Base-by-base conservation (phyloP, 148 eudicot genomes). In the Diospyros lotus region DNA sequence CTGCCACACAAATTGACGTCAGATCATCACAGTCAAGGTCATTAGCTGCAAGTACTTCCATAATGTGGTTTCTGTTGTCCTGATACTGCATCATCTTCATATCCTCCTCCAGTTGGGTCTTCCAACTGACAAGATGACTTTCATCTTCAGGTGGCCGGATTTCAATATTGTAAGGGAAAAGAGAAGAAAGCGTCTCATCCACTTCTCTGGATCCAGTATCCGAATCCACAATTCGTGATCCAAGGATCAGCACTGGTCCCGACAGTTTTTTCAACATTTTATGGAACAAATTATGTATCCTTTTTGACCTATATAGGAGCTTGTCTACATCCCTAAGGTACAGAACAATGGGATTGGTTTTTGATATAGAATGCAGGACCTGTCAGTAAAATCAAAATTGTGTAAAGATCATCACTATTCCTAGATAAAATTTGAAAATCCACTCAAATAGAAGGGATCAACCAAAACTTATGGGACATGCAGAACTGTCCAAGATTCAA, bases 21-120 rank as follows among this genome's bases (percentile, higher is more conserved):
- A 94, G 87, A 86, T 94, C 97, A 61, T 91, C 94, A 78, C 94
- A 89, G 69, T 94, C 97, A 64, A 94, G 87, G 75, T 94, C 98
- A 81, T 94, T 94, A 58, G 90, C 89, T 6, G 90, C 89, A 80
- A 94, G 93, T 80, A 94, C 97, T 85, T 94, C 98, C 10, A 72
- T 79, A 17, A 94, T 88, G 78, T 94, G 98, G 80, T 94, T 94
- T 84, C 77, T 83, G 63, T 89, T 90, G 73, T 94, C 98, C 76
- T 91, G 93, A 76, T 76, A 84, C 68, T 89, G 90, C 38, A 94
- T 88, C 91, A 85, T 88, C 84, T 88, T 90, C 91, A 94, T 90
- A 82, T 91, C 98, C 82, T 88, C 86, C 78, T 91, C 94, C 62
- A 94, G 81, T 71, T 86, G 94, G 76, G 92, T 84, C 73, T 90